phyloP scores from a whole-genome alignment of 805 yeast genomes.

The Candida boidinii region DNA sequence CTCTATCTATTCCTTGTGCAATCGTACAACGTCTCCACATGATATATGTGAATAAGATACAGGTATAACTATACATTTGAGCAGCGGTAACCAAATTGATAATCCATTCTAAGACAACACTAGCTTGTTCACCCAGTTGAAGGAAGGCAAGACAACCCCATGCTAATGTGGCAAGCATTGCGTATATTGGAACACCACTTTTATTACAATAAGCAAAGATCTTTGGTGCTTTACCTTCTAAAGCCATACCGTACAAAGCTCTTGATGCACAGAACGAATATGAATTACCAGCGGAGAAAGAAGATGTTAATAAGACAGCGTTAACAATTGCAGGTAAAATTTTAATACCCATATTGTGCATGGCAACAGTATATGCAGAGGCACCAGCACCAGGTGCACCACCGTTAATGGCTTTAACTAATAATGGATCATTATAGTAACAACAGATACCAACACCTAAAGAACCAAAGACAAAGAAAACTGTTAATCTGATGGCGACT shows the following conservation, averaged over 20 bases:
- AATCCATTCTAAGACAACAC: constrained; percentile 64
- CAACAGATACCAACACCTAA: constrained; percentile 37
- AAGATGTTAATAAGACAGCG: constrained; percentile 62
- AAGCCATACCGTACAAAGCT: constrained; percentile 60
- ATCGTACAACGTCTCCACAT: constrained; percentile 53
- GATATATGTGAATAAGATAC: constrained; percentile 49
- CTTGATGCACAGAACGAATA: constrained; percentile 64
- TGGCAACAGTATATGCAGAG: constrained; percentile 77
- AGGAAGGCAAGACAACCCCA: constrained; percentile 64
- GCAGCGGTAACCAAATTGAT: constrained; percentile 64
- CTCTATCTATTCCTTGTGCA: constrained; percentile 43
- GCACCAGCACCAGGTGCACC: constrained; percentile 38
- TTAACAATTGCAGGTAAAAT: constrained; percentile 70
- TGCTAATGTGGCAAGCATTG: constrained; percentile 42
- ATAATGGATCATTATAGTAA: constrained; percentile 31
- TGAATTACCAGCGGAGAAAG: constrained; percentile 78
- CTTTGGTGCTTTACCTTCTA: constrained; percentile 64
- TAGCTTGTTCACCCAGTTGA: constrained; percentile 53
- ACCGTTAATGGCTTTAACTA: constrained; percentile 24
- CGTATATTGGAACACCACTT: constrained; percentile 66
- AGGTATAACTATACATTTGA: constrained; percentile 53
- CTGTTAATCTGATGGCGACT: constrained; percentile 32
- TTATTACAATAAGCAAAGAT: constrained; percentile 54
- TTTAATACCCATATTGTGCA: constrained; percentile 54
- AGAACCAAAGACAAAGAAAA: constrained; percentile 41